Evolutionary conservation across 768 basidiomycete species (phyloP).

Genomic region (Amanita rimosa): DNA sequence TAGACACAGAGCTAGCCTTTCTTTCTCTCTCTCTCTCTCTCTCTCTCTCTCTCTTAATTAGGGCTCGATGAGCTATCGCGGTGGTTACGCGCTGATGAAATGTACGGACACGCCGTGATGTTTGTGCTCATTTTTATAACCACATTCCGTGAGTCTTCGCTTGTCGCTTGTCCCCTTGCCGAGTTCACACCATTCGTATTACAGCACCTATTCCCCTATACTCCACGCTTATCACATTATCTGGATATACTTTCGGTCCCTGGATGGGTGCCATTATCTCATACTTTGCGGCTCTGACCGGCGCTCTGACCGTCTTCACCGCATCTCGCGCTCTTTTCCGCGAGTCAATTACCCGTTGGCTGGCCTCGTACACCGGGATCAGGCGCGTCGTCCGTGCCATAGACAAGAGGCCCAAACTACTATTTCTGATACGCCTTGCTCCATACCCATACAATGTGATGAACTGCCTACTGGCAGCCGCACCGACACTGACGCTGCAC

Average conservation of each 20-base stretch:
- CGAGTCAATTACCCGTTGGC: constrained; percentile 59
- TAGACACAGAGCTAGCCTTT: not conserved
- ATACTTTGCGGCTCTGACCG: constrained; percentile 75
- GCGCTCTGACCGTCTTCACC: constrained; percentile 76
- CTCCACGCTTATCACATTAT: constrained; percentile 85
- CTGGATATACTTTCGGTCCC: constrained; percentile 84
- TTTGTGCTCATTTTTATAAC: constrained; percentile 79
- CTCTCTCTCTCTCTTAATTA: not conserved
- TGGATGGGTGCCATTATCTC: constrained; percentile 80
- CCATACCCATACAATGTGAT: constrained; percentile 92
- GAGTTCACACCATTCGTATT: constrained; percentile 1
- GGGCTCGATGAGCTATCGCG: constrained; percentile 75
- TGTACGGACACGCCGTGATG: constrained; percentile 68
- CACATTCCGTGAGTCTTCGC: constrained; percentile 63
- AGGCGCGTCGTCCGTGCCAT: constrained; percentile 79
- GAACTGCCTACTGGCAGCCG: constrained; percentile 86
- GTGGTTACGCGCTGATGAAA: constrained; percentile 63
- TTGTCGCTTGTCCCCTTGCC: not conserved
- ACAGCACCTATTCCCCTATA: constrained; percentile 85
- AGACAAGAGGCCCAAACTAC: constrained; percentile 75
- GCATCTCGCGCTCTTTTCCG: constrained; percentile 69
- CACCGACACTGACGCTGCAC: constrained; percentile 67
- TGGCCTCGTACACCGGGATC: constrained; percentile 58
- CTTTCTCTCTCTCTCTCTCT: not conserved
- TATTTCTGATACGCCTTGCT: constrained; percentile 88